phyloP scores from a whole-genome alignment of 23 red algal genomes.

The Gracilaria gracilis region DNA sequence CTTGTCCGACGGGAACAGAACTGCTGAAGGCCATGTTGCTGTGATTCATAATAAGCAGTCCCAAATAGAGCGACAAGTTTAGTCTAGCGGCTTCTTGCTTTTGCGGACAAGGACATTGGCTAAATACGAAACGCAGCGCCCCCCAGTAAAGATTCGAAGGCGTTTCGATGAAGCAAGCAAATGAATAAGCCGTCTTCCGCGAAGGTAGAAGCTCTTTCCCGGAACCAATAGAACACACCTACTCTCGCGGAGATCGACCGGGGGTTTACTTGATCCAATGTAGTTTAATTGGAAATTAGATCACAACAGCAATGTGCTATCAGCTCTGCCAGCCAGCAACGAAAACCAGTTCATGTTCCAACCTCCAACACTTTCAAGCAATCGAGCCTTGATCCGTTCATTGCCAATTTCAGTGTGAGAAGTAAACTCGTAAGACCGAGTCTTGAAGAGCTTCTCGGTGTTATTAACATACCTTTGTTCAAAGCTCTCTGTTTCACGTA shows the following conservation, averaged over 20 bases:
- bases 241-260: too few species aligned
- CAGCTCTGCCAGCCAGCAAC: neutral
- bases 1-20: neutral
- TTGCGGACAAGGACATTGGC: neutral
- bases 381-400: too few species aligned
- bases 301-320: constrained; percentile 18
- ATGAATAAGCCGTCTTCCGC: neutral
- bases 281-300: neutral
- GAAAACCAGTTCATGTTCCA: neutral
- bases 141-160: too few species aligned
- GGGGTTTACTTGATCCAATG: constrained; percentile 2
- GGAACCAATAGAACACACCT: too few species aligned
- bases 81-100: neutral
- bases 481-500: neutral
- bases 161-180: too few species aligned
- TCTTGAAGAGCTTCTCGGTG: neutral
- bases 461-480: neutral
- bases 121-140: too few species aligned
- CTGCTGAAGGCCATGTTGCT: neutral
- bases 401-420: too few species aligned
- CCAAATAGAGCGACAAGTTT: neutral
- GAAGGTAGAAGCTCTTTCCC: too few species aligned
- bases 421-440: too few species aligned
- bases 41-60: neutral
- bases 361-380: too few species aligned